Evolutionary conservation across 2,329 filamentous ascomycete genomes (phyloP).

Genomic region (Colletotrichum sp.): DNA sequence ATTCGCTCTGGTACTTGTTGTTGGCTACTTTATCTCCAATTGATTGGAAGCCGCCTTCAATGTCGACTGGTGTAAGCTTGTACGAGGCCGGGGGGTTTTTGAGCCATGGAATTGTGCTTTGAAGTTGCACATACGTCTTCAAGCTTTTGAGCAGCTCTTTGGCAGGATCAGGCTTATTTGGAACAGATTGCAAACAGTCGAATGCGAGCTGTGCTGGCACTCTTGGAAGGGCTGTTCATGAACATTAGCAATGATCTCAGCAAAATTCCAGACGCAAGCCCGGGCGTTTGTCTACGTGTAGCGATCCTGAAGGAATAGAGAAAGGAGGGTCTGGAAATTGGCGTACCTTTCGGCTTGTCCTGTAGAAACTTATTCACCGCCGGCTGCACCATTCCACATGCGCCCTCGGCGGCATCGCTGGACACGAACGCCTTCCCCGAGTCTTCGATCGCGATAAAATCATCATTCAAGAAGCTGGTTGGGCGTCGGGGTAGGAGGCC

Average conservation of each 20-base stretch:
- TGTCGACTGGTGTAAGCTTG: conserved; percentile 50
- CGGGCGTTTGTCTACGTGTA: accelerated
- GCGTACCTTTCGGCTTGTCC: conserved; percentile 12
- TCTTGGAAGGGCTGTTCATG: conserved; percentile 27
- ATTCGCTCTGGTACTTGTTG: conserved; percentile 54
- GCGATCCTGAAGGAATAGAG: neutral
- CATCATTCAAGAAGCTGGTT: neutral
- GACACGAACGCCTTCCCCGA: neutral
- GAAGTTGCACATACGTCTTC: conserved; percentile 49
- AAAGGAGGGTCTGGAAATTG: no score
- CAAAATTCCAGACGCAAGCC: no score
- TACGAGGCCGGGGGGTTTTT: conserved; percentile 57
- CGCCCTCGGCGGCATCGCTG: neutral
- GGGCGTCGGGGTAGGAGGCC: neutral
- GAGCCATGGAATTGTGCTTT: conserved; percentile 51
- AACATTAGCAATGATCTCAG: neutral
- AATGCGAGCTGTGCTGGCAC: conserved; percentile 39
- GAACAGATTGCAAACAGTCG: conserved; percentile 42
- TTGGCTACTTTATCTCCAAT: conserved; percentile 46
- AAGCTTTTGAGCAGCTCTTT: conserved; percentile 39
- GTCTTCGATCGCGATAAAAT: neutral
- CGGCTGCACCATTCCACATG: conserved; percentile 8
- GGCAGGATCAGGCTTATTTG: conserved; percentile 38
- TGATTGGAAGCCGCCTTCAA: conserved; percentile 46
- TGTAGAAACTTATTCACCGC: neutral